phyloP scores from a whole-genome alignment of 257 asterid genomes.

The Echium plantagineum region DNA sequence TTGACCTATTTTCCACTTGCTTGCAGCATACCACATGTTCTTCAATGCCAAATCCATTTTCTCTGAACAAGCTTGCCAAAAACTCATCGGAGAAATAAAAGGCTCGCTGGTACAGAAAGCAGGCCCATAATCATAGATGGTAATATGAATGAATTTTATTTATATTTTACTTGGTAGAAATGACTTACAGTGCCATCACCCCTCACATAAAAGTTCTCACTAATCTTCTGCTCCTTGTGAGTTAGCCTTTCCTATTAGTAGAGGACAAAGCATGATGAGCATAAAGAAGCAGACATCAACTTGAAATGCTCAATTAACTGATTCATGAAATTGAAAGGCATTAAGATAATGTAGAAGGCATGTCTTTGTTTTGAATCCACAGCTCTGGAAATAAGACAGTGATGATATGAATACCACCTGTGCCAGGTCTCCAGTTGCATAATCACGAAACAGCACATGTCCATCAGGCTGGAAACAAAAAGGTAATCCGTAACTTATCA shows the following conservation, averaged over 20 bases:
- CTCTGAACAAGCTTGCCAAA: conserved; percentile 50
- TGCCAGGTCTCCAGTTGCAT: conserved; percentile 97
- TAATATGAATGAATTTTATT: background rate
- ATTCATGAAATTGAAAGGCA: background rate
- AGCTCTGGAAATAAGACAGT: background rate
- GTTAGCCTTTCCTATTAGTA: conserved; percentile 66
- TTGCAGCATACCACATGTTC: conserved; percentile 85
- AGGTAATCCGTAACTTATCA: conserved; percentile 13
- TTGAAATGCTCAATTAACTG: background rate
- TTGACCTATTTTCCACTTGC: conserved; percentile 87
- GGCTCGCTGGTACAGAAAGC: conserved; percentile 57
- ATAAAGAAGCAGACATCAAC: background rate
- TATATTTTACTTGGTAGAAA: background rate
- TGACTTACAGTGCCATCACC: conserved; percentile 97
- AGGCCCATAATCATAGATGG: background rate
- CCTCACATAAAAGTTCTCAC: conserved; percentile 92
- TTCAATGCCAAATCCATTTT: conserved; percentile 58
- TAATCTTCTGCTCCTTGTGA: conserved; percentile 82
- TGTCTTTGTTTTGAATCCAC: background rate
- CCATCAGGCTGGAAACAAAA: conserved; percentile 67
- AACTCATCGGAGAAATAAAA: conserved; percentile 89
- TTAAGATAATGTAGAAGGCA: background rate
- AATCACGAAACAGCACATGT: conserved; percentile 75
- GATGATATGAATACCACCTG: conserved; percentile 39
- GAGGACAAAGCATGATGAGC: background rate